Base-by-base conservation (phyloP, 140 eudicot genomes). In the Anethum foeniculum region DNA sequence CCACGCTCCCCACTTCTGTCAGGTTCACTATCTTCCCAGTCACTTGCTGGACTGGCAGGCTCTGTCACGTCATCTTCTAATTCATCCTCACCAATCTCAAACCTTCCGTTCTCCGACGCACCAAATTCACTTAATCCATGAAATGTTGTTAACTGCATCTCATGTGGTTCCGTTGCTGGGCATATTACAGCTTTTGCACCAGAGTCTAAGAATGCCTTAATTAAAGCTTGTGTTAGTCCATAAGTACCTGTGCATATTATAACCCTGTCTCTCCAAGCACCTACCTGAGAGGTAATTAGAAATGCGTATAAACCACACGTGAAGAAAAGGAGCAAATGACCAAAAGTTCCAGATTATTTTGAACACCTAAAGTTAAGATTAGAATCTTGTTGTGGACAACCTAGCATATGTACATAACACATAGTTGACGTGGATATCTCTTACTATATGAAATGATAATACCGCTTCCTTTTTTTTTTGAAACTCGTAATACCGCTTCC, bases 191-290 rank as follows among this genome's bases (percentile, higher is more conserved):
- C 99, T 86, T 95, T 95, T 51, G 99, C 99, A 80, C 99, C 98
- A 0, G 96, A 92, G 85, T 92, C 97, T 13, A 95, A 84, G 74
- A 95, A 87, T 49, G 99, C 95, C 87, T 95, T 95, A 41, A 88
- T 91, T 80, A 95, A 74, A 62, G 93, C 85, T 27, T 83, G 90
- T 80, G 89, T 90, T 19, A 93, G 97, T 67, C 98, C 99, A 16
- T 88, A 89, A 71, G 87, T 71, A 19, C 98, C 97, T 0, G 98
- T 91, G 92, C 95, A 90, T 83, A 95, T 89, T 84, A 95, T 83
- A 77, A 95, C 88, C 81, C 98, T 89, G 80, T 95, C 99, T 91
- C 96, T 93, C 99, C 99, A 95, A 65, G 98, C 91, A 85, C 99
- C 99, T 77, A 89, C 91, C 99, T 95, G 85, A 62, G 39, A 47